A percentile compares a stretch with the other conserved stretches of the same genome.
These are phyloP conservation scores for Gelatoporia subvermispora DNA, from an alignment of 768 basidiomycete genomes.

Conservation along the genomic window DNA sequence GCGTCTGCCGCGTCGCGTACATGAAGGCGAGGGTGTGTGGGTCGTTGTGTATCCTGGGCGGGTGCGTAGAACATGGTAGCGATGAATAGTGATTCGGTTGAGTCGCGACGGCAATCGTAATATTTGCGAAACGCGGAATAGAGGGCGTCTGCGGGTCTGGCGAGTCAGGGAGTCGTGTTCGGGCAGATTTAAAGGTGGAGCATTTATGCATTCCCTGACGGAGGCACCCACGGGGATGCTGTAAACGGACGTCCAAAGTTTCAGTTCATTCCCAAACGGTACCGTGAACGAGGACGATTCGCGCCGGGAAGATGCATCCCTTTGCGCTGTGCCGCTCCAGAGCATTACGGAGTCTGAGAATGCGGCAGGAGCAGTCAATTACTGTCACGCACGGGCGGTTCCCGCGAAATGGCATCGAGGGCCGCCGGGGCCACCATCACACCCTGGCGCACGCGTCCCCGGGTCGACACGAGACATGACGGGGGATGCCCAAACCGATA, in stretches of 20 bases:
- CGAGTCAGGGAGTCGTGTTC: no score
- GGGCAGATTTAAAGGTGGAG: no score
- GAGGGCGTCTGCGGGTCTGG: not conserved
- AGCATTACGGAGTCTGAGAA: constrained; percentile 17
- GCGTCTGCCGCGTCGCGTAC: constrained; percentile 64
- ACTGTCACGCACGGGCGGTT: constrained; percentile 14
- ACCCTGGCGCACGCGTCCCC: no score
- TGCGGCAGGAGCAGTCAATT: constrained; percentile 19
- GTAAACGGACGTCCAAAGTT: constrained; percentile 12
- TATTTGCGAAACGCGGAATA: not conserved
- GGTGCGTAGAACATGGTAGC: constrained; percentile 30
- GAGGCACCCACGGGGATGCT: constrained; percentile 22
- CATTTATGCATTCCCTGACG: not conserved
- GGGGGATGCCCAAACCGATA: constrained; percentile 11
- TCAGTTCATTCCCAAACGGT: constrained; percentile 13
- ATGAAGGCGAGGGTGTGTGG: constrained; percentile 61
- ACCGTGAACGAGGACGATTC: constrained; percentile 8
- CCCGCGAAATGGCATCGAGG: constrained; percentile 19
- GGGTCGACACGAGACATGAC: constrained; percentile 2
- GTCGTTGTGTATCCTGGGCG: constrained; percentile 47
- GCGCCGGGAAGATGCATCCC: constrained; percentile 8
- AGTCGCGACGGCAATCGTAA: not conserved
- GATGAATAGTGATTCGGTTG: not conserved
- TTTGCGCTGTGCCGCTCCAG: constrained; percentile 8
- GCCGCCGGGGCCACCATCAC: no score